Evolutionary conservation across 306 rosid species (phyloP).

Genomic region (Calophaca sinica): DNA sequence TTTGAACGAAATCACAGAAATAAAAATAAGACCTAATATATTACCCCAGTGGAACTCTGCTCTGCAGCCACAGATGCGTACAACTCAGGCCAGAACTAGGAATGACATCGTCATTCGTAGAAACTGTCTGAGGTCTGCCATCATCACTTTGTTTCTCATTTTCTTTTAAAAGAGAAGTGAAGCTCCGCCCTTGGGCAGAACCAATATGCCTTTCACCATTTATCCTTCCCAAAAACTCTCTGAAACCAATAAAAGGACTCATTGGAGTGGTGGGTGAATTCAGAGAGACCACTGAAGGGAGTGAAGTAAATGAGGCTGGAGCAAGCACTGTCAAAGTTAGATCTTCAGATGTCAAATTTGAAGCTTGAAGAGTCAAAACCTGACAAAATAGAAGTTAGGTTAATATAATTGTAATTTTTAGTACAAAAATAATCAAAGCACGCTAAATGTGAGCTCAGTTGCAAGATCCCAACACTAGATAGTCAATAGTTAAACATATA

Average conservation of each 20-base stretch:
- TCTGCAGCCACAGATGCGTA: conserved; percentile 95
- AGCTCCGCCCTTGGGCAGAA: conserved; percentile 58
- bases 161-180: conserved; percentile 56
- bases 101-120: conserved; percentile 67
- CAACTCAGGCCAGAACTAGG: conserved; percentile 82
- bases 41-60: conserved; percentile 99
- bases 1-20: conserved; percentile 25
- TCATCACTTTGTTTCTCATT: conserved; percentile 61
- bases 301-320: conserved; percentile 84
- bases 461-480: conserved; percentile 36
- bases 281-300: conserved; percentile 85
- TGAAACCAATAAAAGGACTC: conserved; percentile 85
- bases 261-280: conserved; percentile 78
- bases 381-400: conserved; percentile 54
- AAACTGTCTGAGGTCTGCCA: conserved; percentile 59
- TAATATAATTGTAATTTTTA: conserved; percentile 23
- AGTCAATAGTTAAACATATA: conserved; percentile 34
- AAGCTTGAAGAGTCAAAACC: conserved; percentile 96
- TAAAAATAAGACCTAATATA: conserved; percentile 25
- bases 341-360: conserved; percentile 92
- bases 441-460: conserved; percentile 13
- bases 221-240: conserved; percentile 69
- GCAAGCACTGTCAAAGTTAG: conserved; percentile 94
- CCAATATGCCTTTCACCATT: conserved; percentile 56
- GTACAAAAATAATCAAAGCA: conserved; percentile 26